These are phyloP conservation scores for Cryptococcus hybrid DNA, from an alignment of 1,284 basidiomycete species.

Conservation along the genomic window DNA sequence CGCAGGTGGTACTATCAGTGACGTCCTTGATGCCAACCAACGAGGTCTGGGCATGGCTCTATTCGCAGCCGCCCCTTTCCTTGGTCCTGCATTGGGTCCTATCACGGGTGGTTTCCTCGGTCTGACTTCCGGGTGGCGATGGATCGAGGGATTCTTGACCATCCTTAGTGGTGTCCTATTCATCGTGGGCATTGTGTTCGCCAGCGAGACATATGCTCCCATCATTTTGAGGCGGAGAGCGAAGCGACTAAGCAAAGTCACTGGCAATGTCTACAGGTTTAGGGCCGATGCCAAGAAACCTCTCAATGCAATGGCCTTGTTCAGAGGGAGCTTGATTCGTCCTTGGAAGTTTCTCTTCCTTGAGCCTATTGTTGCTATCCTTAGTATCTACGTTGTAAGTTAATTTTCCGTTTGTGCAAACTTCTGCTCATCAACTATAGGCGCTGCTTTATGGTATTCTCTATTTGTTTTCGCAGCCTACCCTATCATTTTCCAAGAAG, in stretches of 20 bases:
- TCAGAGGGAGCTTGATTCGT: constrained; percentile 49
- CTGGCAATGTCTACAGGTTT: constrained; percentile 50
- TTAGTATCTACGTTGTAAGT: constrained; percentile 57
- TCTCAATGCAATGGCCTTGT: constrained; percentile 34
- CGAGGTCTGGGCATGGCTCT: constrained; percentile 49
- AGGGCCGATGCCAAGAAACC: constrained; percentile 51
- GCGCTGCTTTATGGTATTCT: constrained; percentile 55
- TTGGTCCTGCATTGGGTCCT: constrained; percentile 60
- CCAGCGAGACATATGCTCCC: constrained; percentile 53
- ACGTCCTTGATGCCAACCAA: constrained; percentile 41
- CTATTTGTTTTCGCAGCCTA: constrained; percentile 46
- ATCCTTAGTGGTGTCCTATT: constrained; percentile 43
- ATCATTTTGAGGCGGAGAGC: constrained; percentile 49
- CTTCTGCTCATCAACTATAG: constrained; percentile 43
- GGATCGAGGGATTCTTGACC: constrained; percentile 67
- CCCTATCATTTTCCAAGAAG: constrained; percentile 63
- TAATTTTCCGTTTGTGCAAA: background rate
- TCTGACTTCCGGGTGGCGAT: constrained; percentile 49
- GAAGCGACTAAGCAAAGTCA: constrained; percentile 41
- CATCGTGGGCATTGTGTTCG: constrained; percentile 36
- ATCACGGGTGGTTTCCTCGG: constrained; percentile 50
- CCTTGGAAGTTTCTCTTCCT: constrained; percentile 53
- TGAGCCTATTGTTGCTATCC: constrained; percentile 53
- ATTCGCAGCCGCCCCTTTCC: constrained; percentile 65
- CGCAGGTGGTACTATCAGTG: constrained; percentile 46